Evolutionary conservation across 2,329 filamentous ascomycete genomes (phyloP).

Genomic region (Trichoderma citrinoviride): DNA sequence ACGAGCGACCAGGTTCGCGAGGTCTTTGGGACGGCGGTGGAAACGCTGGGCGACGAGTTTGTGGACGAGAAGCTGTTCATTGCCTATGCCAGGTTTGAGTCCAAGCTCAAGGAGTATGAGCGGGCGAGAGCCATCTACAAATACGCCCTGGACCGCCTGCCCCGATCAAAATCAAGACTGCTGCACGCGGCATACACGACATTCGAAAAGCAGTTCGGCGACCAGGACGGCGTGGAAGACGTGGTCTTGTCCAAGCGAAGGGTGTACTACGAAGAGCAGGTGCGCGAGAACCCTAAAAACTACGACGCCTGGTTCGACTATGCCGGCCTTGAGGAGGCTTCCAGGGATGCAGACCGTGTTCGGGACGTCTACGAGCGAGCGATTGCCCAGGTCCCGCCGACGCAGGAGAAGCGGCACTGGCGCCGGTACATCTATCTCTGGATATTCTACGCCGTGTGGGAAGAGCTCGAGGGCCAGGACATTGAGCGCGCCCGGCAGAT

Average conservation of each 20-base stretch:
- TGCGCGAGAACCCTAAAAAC: slow-evolving; percentile 92
- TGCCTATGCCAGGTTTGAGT: slow-evolving; percentile 90
- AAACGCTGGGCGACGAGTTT: slow-evolving; percentile 88
- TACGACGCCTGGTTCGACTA: slow-evolving; percentile 99
- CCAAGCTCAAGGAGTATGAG: slow-evolving; percentile 93
- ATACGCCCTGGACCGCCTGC: slow-evolving; percentile 87
- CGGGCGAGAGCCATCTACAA: slow-evolving; percentile 94
- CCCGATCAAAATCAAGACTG: slow-evolving; percentile 77
- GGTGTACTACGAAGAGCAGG: slow-evolving; percentile 89
- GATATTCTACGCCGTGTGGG: slow-evolving; percentile 96
- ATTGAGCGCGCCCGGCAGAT: slow-evolving; percentile 78
- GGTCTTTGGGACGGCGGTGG: slow-evolving; percentile 84
- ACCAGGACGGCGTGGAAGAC: slow-evolving; percentile 89
- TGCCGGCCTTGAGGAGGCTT: slow-evolving; percentile 81
- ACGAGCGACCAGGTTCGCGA: slow-evolving; percentile 89
- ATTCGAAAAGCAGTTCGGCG: slow-evolving; percentile 97
- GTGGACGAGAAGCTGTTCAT: slow-evolving; percentile 96
- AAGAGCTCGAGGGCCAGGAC: slow-evolving; percentile 83
- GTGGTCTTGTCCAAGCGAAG: slow-evolving; percentile 92
- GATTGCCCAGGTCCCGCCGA: slow-evolving; percentile 91
- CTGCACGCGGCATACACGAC: slow-evolving; percentile 94
- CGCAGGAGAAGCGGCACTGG: slow-evolving; percentile 96
- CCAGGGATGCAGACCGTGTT: slow-evolving; percentile 77
- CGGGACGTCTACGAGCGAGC: slow-evolving; percentile 94
- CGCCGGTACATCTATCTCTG: slow-evolving; percentile 95